Conservation (phyloP, 768 basidiomycete species). For the Hygrophorus pudorinus region DNA sequence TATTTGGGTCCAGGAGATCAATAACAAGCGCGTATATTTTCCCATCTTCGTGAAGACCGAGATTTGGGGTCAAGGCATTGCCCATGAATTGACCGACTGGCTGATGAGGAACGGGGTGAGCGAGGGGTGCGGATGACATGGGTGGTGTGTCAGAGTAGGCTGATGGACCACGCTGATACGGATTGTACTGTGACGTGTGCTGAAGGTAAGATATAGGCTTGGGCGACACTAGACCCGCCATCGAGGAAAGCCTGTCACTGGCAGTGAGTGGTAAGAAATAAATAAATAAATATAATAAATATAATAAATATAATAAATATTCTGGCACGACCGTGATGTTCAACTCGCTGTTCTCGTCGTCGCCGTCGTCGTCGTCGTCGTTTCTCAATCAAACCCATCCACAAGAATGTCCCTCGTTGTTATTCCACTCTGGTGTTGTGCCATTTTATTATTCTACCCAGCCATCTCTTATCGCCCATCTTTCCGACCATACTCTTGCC, state of each 20-base stretch:
- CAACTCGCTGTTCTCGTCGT: neutral
- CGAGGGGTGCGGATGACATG: slow-evolving; percentile 39
- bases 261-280: too few species aligned
- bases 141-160: slow-evolving; percentile 59
- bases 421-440: slow-evolving; percentile 14
- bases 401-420: neutral
- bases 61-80: slow-evolving; percentile 17
- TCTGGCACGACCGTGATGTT: too few species aligned
- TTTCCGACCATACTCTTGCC: slow-evolving; percentile 66
- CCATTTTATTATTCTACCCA: slow-evolving; percentile 50
- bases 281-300: too few species aligned
- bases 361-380: neutral
- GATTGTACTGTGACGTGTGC: slow-evolving; percentile 48
- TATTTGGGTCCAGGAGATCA: slow-evolving; percentile 70
- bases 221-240: slow-evolving; percentile 57
- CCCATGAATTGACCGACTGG: slow-evolving; percentile 30
- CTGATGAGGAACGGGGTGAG: slow-evolving; percentile 48
- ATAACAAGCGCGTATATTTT: slow-evolving; percentile 91
- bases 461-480: slow-evolving; percentile 35
- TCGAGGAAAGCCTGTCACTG: slow-evolving; percentile 15
- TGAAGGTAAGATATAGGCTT: slow-evolving; percentile 58
- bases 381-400: slow-evolving; percentile 1
- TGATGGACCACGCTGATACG: slow-evolving; percentile 44
- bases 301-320: too few species aligned
- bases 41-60: slow-evolving; percentile 39